phyloP scores from a whole-genome alignment of 176 grass and related monocot species.

The Paspalum notatum region DNA sequence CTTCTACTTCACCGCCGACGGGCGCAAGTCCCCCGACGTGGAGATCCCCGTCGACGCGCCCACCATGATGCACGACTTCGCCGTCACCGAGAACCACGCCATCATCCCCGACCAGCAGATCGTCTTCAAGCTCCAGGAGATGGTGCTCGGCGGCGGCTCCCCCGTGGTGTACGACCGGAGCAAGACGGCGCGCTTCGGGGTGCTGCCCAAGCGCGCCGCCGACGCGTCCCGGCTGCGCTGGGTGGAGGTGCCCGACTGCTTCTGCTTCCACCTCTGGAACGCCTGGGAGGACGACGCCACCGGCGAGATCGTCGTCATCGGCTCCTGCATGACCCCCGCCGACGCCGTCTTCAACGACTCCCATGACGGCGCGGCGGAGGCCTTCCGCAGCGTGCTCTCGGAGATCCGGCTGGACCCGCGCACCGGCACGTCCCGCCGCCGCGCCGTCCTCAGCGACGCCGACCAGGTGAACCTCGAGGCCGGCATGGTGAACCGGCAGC shows the following conservation, averaged over 20 bases:
- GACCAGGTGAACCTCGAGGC: constrained; percentile 91
- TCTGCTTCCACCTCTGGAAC: constrained; percentile 99
- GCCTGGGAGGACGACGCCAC: constrained; percentile 77
- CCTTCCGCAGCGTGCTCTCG: constrained; percentile 70
- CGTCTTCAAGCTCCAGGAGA: constrained; percentile 84
- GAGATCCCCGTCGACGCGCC: constrained; percentile 71
- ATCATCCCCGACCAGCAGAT: constrained; percentile 88
- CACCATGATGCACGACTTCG: constrained; percentile 96
- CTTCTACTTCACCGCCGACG: constrained; percentile 74
- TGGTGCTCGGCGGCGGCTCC: constrained; percentile 82
- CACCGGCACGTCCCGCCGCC: constrained; percentile 57
- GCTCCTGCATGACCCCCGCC: constrained; percentile 92
- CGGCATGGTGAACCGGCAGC: constrained; percentile 89
- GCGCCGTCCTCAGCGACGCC: constrained; percentile 36
- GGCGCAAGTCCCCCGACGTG: constrained; percentile 70
- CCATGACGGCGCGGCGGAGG: constrained; percentile 22
- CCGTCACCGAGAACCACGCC: constrained; percentile 73
- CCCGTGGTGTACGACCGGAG: constrained; percentile 80
- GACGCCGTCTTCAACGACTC: constrained; percentile 94
- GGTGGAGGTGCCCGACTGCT: constrained; percentile 82
- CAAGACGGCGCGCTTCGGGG: constrained; percentile 67
- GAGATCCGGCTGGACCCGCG: constrained; percentile 73
- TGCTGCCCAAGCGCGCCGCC: constrained; percentile 68
- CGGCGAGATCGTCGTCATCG: constrained; percentile 85
- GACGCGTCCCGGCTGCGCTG: constrained; percentile 58